Evolutionary conservation across 257 asterid species (phyloP), one percentile per base, ranked within the genome.

Genomic region (Fraxinus cuspidata): DNA sequence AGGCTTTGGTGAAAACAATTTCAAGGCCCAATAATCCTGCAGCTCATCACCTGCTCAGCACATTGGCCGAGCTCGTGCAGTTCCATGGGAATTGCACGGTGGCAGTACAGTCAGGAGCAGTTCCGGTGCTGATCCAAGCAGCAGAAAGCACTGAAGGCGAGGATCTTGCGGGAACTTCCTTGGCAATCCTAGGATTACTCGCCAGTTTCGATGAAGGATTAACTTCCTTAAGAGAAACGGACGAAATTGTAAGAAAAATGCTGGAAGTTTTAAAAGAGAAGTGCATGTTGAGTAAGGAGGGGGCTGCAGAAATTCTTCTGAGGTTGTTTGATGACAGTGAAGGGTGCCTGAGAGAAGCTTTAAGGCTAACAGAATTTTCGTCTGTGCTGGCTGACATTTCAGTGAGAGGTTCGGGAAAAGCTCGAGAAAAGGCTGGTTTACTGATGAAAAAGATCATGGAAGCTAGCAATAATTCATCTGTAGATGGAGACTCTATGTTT

Each of bases 71-170:
- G 79, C 87, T 91, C 23, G 92, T 90, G 74, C 96, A 90, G 75
- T 91, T 91, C 77, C 97, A 91, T 4, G 96, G 97, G 38, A 93
- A 93, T 80, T 93, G 97, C 88, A 93, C 92, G 7, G 6, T 91
- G 81, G 97, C 97, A 0, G 96, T 93, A 9, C 81, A 74, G 29
- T 82, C 91, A 1, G 91, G 92, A 12, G 96, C 87, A 3, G 86
- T 93, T 38, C 89, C 87, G 0, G 85, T 82, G 81, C 87, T 93
- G 63, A 74, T 93, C 34, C 72, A 37, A 23, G 44, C 85, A 31
- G 90, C 82, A 1, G 87, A 88, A 85, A 80, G 82, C 25, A 58
- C 74, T 3, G 85, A 87, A 9, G 78, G 75, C 0, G 94, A 88
- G 81, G 97, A 90, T 74, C 92, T 88, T 7, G 84, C 86, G 5